Evolutionary conservation across 352 stramenopile genomes (phyloP).

Genomic region (Halophytophthora polymorphica): DNA sequence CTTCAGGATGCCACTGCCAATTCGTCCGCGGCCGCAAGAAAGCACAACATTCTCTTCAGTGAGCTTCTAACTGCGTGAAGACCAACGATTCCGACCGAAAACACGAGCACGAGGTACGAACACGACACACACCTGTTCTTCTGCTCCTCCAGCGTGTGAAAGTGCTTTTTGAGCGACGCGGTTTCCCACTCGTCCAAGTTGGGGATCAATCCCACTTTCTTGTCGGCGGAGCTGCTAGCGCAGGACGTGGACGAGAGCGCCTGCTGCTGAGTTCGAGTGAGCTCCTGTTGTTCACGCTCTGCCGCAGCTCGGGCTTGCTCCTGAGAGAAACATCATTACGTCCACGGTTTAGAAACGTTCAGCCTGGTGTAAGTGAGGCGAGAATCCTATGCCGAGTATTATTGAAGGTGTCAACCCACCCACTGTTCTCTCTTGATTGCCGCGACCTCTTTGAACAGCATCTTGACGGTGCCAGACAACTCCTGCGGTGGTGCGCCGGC

Average conservation of each 20-base stretch:
- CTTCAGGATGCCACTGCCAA: constrained; percentile 15
- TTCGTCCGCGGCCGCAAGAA: too few relatives aligned
- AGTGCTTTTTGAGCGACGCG: constrained; percentile 44
- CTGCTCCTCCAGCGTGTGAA: constrained; percentile 39
- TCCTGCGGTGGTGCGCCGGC: constrained; percentile 34
- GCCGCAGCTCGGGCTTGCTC: constrained; percentile 23
- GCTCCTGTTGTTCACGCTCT: constrained; percentile 40
- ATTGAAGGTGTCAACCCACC: constrained; percentile 8
- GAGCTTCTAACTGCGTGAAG: not conserved
- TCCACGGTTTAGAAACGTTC: not conserved
- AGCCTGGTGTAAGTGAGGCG: not conserved
- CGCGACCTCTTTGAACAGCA: constrained; percentile 68
- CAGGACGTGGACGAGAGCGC: constrained; percentile 8
- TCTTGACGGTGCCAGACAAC: constrained; percentile 64
- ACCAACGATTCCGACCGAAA: not conserved
- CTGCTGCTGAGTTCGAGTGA: constrained; percentile 31
- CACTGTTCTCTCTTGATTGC: constrained; percentile 44
- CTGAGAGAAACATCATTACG: constrained; percentile 7
- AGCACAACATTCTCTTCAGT: not conserved
- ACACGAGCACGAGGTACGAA: not conserved
- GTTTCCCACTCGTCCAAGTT: constrained; percentile 53
- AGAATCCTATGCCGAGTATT: not conserved
- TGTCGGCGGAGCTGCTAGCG: constrained; percentile 5
- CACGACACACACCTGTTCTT: constrained; percentile 25
- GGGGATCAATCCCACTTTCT: constrained; percentile 13